Conservation (phyloP, 805 yeast species). For the Metschnikowia reukaufii region DNA sequence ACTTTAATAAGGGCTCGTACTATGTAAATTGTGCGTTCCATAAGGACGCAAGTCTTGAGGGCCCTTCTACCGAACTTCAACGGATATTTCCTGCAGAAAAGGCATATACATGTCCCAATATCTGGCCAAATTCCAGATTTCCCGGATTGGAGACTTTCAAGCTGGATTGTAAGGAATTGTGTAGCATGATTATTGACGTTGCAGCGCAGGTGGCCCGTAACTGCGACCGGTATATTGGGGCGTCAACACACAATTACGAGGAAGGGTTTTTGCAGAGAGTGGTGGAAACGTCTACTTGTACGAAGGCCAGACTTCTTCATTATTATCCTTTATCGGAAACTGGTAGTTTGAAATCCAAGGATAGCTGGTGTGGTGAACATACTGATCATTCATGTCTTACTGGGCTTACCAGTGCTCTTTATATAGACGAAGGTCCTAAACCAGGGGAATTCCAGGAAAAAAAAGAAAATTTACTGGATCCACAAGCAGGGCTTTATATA, state of each 20-base stretch:
- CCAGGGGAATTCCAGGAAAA: conserved; percentile 6
- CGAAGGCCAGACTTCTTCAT: conserved; percentile 59
- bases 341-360: background rate
- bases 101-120: conserved; percentile 50
- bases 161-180: conserved; percentile 36
- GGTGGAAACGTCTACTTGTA: conserved; percentile 49
- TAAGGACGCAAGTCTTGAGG: conserved; percentile 43
- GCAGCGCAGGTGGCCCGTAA: conserved; percentile 52
- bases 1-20: conserved; percentile 54
- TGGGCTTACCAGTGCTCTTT: conserved; percentile 56
- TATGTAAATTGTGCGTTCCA: conserved; percentile 60
- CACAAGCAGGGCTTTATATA: conserved; percentile 51
- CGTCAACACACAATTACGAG: conserved; percentile 28
- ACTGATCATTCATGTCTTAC: conserved; percentile 61
- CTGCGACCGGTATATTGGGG: conserved; percentile 47
- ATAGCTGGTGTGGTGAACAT: conserved; percentile 61
- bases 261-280: conserved; percentile 42
- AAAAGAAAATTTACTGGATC: conserved; percentile 33
- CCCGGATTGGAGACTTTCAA: conserved; percentile 35
- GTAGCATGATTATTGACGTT: conserved; percentile 47
- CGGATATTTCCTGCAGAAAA: conserved; percentile 28
- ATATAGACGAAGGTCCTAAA: conserved; percentile 37
- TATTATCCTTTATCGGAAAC: conserved; percentile 43
- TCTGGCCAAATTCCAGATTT: conserved; percentile 45
- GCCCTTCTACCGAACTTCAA: conserved; percentile 40